Conservation (phyloP, 2,329 filamentous ascomycete genomes). For the Teratosphaeria viscida region DNA sequence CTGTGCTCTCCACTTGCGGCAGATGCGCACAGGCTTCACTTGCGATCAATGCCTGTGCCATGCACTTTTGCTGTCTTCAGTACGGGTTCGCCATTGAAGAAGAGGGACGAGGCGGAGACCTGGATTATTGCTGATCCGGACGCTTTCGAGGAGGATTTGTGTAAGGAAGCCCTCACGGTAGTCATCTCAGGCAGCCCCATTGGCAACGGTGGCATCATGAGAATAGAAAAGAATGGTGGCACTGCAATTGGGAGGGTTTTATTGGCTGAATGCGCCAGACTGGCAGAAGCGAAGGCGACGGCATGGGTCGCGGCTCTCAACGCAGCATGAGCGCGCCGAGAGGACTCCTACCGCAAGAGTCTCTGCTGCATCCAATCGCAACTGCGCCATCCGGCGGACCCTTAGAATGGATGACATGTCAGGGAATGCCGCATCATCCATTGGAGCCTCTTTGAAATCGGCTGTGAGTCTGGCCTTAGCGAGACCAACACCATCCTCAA, state of each 20-base stretch:
- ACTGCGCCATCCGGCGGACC: neutral
- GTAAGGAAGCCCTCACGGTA: slow-evolving; percentile 70
- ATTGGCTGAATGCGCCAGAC: slow-evolving; percentile 48
- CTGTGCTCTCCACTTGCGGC: slow-evolving; percentile 57
- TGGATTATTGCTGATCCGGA: slow-evolving; percentile 88
- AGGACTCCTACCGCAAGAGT: neutral
- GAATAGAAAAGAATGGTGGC: slow-evolving; percentile 77
- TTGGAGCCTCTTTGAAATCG: too few species aligned
- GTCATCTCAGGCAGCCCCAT: slow-evolving; percentile 51
- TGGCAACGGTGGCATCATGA: slow-evolving; percentile 47
- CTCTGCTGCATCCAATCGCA: neutral
- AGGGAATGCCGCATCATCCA: too few species aligned
- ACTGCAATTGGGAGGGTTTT: slow-evolving; percentile 54
- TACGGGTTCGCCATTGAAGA: slow-evolving; percentile 40
- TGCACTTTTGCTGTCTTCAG: slow-evolving; percentile 71
- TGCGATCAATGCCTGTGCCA: slow-evolving; percentile 62
- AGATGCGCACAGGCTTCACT: slow-evolving; percentile 44
- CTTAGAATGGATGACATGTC: too few species aligned
- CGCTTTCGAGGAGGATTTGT: slow-evolving; percentile 76
- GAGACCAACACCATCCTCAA: neutral
- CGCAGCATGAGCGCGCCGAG: neutral
- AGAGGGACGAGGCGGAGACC: slow-evolving; percentile 28
- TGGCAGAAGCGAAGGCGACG: slow-evolving; percentile 55
- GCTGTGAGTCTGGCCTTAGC: too few species aligned
- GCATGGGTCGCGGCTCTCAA: slow-evolving; percentile 34